These are phyloP conservation scores for Kodamaea sp. DNA, from an alignment of 1,139 yeast genomes.

Conservation along the genomic window DNA sequence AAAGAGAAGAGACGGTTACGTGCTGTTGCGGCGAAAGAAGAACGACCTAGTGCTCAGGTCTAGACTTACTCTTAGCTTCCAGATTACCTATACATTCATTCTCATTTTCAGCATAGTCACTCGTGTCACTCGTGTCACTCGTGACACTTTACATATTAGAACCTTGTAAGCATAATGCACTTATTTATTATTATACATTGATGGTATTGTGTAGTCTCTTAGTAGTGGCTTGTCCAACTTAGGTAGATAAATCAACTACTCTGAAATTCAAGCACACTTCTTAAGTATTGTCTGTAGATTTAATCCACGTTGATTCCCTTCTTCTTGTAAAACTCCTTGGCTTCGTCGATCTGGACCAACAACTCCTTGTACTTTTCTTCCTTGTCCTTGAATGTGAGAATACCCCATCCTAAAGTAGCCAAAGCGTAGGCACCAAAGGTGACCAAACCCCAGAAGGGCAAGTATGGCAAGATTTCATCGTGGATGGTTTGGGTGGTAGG, in stretches of 20 bases:
- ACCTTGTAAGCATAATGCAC: slow-evolving; percentile 1
- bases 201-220: too few relatives aligned
- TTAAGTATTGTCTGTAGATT: slow-evolving; percentile 4
- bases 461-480: slow-evolving; percentile 58
- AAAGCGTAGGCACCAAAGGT: slow-evolving; percentile 74
- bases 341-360: slow-evolving; percentile 64
- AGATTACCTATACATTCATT: too few relatives aligned
- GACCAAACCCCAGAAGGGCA: slow-evolving; percentile 75
- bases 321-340: slow-evolving; percentile 57
- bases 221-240: too few relatives aligned
- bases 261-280: background rate
- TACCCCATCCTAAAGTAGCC: slow-evolving; percentile 71
- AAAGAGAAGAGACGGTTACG: slow-evolving; percentile 49
- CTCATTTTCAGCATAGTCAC: too few relatives aligned
- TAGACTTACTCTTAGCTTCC: too few relatives aligned
- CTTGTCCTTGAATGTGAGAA: slow-evolving; percentile 71
- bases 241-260: too few relatives aligned
- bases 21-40: too few relatives aligned
- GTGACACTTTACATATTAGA: too few relatives aligned
- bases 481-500: slow-evolving; percentile 56
- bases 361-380: slow-evolving; percentile 68
- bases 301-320: slow-evolving; percentile 59
- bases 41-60: too few relatives aligned
- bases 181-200: background rate
- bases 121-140: too few relatives aligned